Evolutionary conservation across 768 basidiomycete species (phyloP).

Genomic region (Psilocybe tampanensis): DNA sequence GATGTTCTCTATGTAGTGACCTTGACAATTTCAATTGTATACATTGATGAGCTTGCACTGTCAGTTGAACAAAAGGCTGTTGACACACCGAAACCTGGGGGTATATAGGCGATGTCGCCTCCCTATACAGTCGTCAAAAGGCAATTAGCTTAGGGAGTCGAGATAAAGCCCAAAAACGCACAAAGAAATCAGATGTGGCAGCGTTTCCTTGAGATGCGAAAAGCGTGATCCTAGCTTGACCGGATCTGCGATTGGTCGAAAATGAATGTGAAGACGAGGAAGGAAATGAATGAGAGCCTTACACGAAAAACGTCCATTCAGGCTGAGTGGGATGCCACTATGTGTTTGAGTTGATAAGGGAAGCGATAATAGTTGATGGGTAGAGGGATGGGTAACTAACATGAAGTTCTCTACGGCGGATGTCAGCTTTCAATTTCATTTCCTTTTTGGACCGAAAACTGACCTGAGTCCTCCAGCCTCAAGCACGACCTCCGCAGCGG

Average conservation of each 20-base stretch:
- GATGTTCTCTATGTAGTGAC: conserved; percentile 71
- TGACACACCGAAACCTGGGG: conserved; percentile 34
- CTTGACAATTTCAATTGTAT: conserved; percentile 35
- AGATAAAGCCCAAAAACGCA: conserved; percentile 15
- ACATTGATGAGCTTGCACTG: background rate
- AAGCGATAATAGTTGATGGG: background rate
- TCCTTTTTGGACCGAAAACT: conserved; percentile 5
- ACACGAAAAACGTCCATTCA: conserved; percentile 69
- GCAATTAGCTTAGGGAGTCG: background rate
- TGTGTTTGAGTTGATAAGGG: background rate
- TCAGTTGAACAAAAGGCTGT: background rate
- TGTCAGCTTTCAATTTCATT: background rate
- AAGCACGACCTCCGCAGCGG: conserved; percentile 58
- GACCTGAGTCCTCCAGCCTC: conserved; percentile 65
- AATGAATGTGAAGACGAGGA: background rate
- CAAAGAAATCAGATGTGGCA: conserved; percentile 61
- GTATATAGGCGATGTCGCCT: conserved; percentile 43
- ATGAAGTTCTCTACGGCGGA: conserved; percentile 63
- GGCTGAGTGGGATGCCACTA: conserved; percentile 77
- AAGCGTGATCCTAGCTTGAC: conserved; percentile 57
- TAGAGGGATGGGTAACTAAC: conserved; percentile 30
- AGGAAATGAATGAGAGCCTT: conserved; percentile 9
- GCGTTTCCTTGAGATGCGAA: conserved; percentile 63
- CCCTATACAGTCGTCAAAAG: conserved; percentile 20
- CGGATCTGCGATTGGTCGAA: conserved; percentile 39